phyloP scores from a whole-genome alignment of 495 filamentous ascomycete genomes.

The Staphylotrichum tortipilum region DNA sequence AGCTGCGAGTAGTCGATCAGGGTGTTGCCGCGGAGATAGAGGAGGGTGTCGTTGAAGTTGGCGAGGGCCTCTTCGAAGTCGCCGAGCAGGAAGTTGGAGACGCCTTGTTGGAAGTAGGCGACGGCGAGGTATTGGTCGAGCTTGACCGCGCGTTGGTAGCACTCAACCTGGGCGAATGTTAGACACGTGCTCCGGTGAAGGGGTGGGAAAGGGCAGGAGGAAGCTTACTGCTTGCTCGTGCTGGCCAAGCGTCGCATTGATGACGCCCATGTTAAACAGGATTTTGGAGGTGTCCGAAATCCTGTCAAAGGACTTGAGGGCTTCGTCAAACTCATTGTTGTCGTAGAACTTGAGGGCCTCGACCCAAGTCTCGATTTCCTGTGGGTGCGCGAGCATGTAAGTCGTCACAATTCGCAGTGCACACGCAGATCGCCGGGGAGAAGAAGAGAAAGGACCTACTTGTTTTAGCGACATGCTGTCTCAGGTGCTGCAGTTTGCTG shows the following conservation, averaged over 20 bases:
- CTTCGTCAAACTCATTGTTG: slow-evolving; percentile 88
- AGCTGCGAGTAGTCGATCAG: slow-evolving; percentile 98
- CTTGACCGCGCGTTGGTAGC: slow-evolving; percentile 81
- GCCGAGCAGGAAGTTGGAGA: slow-evolving; percentile 94
- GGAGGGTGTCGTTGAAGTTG: slow-evolving; percentile 97
- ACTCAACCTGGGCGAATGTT: slow-evolving; percentile 60
- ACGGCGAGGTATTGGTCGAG: slow-evolving; percentile 93
- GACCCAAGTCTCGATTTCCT: slow-evolving; percentile 99
- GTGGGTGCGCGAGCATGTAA: slow-evolving; percentile 14
- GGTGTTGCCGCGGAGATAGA: slow-evolving; percentile 92
- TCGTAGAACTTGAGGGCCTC: slow-evolving; percentile 86
- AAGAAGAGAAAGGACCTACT: no score
- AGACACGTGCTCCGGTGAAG: neutral
- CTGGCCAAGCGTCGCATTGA: slow-evolving; percentile 94
- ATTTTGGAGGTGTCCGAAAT: slow-evolving; percentile 98
- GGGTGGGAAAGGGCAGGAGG: neutral
- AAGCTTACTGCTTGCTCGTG: slow-evolving; percentile 75
- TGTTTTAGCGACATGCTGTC: slow-evolving; percentile 66
- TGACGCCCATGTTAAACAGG: slow-evolving; percentile 96
- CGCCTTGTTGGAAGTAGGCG: slow-evolving; percentile 97
- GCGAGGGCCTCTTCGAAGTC: slow-evolving; percentile 97
- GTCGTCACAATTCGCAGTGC: neutral
- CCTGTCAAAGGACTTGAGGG: slow-evolving; percentile 68
- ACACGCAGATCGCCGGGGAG: neutral
- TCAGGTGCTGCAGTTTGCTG: slow-evolving; percentile 11